Evolutionary conservation across 768 basidiomycete genomes (phyloP).

Genomic region (Tulasnella sp.): DNA sequence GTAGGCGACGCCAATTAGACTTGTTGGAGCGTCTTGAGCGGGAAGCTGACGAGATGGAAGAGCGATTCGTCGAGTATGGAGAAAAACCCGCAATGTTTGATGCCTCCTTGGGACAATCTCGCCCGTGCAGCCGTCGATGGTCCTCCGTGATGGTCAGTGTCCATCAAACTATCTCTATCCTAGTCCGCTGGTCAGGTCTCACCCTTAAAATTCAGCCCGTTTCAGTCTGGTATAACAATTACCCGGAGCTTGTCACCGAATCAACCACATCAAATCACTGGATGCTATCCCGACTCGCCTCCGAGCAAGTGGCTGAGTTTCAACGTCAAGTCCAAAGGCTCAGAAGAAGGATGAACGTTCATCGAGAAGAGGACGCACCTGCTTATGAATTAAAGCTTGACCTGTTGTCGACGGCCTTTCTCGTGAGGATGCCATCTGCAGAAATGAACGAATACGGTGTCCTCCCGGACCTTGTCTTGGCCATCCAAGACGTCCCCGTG

Average conservation of each 20-base stretch:
- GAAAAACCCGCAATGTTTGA: background rate
- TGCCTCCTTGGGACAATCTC: background rate
- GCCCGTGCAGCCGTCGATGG: background rate
- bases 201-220: background rate
- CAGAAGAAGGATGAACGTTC: background rate
- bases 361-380: background rate
- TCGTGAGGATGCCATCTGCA: background rate
- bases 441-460: background rate
- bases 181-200: background rate
- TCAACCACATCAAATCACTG: background rate
- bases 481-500: background rate
- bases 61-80: background rate
- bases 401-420: background rate
- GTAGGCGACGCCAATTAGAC: background rate
- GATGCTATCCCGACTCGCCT: background rate
- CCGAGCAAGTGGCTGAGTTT: background rate
- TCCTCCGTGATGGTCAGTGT: background rate
- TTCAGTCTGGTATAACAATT: background rate
- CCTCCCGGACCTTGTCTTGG: background rate
- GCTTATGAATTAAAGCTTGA: background rate
- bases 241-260: background rate
- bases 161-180: background rate
- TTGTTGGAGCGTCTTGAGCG: background rate
- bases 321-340: background rate
- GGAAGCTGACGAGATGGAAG: background rate